Evolutionary conservation across 164 flowering plant genomes (phyloP), one percentile per base, ranked within the genome.

Genomic region (Vitis amurensis): DNA sequence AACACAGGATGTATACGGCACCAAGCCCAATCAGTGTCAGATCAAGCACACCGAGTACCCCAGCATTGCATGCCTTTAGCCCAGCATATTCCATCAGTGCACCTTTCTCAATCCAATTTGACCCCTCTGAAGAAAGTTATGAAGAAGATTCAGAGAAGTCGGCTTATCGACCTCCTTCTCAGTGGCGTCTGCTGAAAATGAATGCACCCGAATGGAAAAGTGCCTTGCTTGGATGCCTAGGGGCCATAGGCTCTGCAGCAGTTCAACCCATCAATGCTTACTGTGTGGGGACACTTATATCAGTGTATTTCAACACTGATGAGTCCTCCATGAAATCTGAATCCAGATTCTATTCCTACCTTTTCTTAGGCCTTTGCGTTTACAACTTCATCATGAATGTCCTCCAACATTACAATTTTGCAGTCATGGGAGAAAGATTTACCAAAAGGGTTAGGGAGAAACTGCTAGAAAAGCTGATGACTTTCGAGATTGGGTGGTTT

Each of bases 401-500:
- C 12, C 69, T 86, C 55, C 91, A 85, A 63, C 93, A 89, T 63
- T 89, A 89, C 78, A 81, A 81, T 63, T 91, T 91, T 64, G 87
- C 85, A 14, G 58, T 86, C 13, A 83, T 87, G 89, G 93, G 91
- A 27, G 95, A 90, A 66, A 67, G 65, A 12, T 61, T 89, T 57
- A 86, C 85, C 11, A 87, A 76, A 70, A 75, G 95, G 74, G 74
- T 90, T 2, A 53, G 90, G 15, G 90, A 89, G 78, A 74, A 68
- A 58, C 67, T 90, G 74, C 82, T 88, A 0, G 69, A 31, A 8
- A 86, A 86, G 77, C 69, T 88, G n/a, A 63, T 88, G 71, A 83
- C 86, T 0, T 88, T 88, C 27, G 91, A 88, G 78, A 62, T 87
- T 8, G 90, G 85, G 4, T 88, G 89, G 89, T 88, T 84, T 64